These are phyloP conservation scores for Pleurotus tuoliensis DNA, from an alignment of 768 basidiomycete genomes.

Conservation along the genomic window DNA sequence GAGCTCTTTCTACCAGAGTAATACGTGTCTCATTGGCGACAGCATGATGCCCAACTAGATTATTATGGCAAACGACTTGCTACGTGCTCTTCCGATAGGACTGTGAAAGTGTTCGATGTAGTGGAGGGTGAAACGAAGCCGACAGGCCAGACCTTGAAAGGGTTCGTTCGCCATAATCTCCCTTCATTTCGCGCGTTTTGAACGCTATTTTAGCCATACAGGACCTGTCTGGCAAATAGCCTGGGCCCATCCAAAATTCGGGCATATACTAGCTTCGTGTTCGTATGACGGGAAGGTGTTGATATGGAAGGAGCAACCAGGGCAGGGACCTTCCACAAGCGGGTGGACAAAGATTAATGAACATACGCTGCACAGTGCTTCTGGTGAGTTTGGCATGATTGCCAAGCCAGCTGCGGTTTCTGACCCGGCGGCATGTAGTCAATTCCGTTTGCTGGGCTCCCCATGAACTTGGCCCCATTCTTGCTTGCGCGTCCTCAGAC, in stretches of 20 bases:
- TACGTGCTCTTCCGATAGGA: constrained; percentile 94
- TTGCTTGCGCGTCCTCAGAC: constrained; percentile 96
- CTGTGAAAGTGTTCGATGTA: constrained; percentile 93
- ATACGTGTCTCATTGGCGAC: constrained; percentile 8
- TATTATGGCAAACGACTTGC: constrained; percentile 97
- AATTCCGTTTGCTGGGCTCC: constrained; percentile 99
- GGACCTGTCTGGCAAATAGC: constrained; percentile 98
- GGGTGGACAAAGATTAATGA: constrained; percentile 96
- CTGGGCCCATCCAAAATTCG: constrained; percentile 98
- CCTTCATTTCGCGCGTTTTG: neutral
- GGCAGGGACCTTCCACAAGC: constrained; percentile 48
- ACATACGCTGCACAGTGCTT: constrained; percentile 90
- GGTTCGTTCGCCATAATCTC: constrained; percentile 40
- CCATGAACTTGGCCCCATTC: constrained; percentile 92
- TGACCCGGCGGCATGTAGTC: constrained; percentile 40
- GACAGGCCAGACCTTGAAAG: constrained; percentile 74
- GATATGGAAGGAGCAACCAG: constrained; percentile 93
- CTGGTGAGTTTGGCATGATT: constrained; percentile 50
- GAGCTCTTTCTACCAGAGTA: neutral
- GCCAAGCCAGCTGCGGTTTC: too few relatives aligned
- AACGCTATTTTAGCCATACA: constrained; percentile 61
- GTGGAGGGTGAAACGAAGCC: constrained; percentile 81
- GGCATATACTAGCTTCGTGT: constrained; percentile 94
- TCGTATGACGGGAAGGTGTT: constrained; percentile 98
- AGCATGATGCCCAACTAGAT: constrained; percentile 98